phyloP scores from a whole-genome alignment of 441 rosid genomes.

The Erysimum pusillum region DNA sequence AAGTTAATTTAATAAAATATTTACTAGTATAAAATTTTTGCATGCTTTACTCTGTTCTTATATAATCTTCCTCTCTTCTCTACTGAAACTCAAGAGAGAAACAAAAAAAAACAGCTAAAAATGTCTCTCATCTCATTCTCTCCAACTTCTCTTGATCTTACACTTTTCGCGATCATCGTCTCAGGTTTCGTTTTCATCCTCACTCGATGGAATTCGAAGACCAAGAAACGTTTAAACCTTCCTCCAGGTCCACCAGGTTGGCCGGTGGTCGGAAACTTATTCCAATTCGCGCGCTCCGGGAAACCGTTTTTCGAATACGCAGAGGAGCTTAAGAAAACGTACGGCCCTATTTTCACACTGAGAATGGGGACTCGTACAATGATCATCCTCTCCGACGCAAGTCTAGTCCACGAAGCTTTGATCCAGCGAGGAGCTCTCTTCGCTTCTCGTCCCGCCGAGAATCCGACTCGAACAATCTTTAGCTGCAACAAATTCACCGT shows the following conservation, averaged over 20 bases:
- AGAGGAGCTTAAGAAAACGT: conserved; percentile 58
- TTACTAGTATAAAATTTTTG: background rate
- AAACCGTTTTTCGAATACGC: conserved; percentile 73
- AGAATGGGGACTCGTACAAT: conserved; percentile 86
- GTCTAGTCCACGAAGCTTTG: conserved; percentile 78
- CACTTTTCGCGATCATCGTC: conserved; percentile 40
- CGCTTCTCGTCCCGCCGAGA: conserved; percentile 75
- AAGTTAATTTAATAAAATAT: background rate
- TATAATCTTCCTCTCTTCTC: conserved; percentile 21
- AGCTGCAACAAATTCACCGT: conserved; percentile 92
- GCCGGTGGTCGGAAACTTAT: conserved; percentile 93
- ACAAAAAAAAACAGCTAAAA: background rate
- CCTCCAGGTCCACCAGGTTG: conserved; percentile 95
- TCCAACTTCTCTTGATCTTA: conserved; percentile 39
- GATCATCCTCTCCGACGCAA: conserved; percentile 69
- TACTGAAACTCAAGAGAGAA: background rate
- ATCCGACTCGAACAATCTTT: conserved; percentile 78
- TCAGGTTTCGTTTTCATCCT: conserved; percentile 51
- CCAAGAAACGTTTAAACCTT: conserved; percentile 56
- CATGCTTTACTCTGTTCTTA: conserved; percentile 26
- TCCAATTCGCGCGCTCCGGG: conserved; percentile 77
- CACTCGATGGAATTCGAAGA: conserved; percentile 45
- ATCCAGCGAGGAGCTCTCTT: conserved; percentile 67
- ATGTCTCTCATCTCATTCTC: conserved; percentile 33
- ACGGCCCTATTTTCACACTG: conserved; percentile 80